Percentiles rank a stretch among this genome's conserved stretches.
Evolutionary conservation across 2,329 filamentous ascomycete species (phyloP).

Genomic region (Paraphaeosphaeria sporulosa): DNA sequence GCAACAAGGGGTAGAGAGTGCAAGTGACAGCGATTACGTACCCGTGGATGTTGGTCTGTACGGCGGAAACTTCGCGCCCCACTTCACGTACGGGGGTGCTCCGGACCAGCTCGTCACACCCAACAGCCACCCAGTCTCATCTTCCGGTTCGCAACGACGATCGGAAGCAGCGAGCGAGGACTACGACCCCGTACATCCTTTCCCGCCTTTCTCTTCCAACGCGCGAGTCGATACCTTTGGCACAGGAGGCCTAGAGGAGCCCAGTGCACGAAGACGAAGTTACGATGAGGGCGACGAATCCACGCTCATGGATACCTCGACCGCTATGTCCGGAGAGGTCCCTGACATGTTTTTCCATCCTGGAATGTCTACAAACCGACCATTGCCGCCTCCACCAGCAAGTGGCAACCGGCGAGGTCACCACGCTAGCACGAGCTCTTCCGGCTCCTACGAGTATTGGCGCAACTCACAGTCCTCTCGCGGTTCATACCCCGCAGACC

Average conservation of each 20-base stretch:
- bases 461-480: conserved; percentile 41
- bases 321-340: conserved; percentile 64
- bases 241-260: conserved; percentile 86
- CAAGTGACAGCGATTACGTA: conserved; percentile 74
- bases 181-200: conserved; percentile 63
- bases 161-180: conserved; percentile 53
- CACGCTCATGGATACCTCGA: conserved; percentile 52
- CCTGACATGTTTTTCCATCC: conserved; percentile 95
- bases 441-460: conserved; percentile 57
- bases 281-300: conserved; percentile 93
- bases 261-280: conserved; percentile 75
- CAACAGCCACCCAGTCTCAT: conserved; percentile 50
- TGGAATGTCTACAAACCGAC: conserved; percentile 68
- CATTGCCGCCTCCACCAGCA: conserved; percentile 71
- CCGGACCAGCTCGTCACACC: conserved; percentile 50
- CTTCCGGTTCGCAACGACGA: conserved; percentile 55
- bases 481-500: conserved; percentile 41
- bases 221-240: conserved; percentile 86
- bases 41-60: conserved; percentile 76
- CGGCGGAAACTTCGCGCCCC: conserved; percentile 73
- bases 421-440: conserved; percentile 43
- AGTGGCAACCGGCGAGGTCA: conserved; percentile 59
- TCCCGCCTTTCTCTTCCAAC: conserved; percentile 63
- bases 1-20: conserved; percentile 30
- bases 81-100: conserved; percentile 67